Evolutionary conservation across 2,329 filamentous ascomycete genomes (phyloP).

Genomic region (Colletotrichum incanum): DNA sequence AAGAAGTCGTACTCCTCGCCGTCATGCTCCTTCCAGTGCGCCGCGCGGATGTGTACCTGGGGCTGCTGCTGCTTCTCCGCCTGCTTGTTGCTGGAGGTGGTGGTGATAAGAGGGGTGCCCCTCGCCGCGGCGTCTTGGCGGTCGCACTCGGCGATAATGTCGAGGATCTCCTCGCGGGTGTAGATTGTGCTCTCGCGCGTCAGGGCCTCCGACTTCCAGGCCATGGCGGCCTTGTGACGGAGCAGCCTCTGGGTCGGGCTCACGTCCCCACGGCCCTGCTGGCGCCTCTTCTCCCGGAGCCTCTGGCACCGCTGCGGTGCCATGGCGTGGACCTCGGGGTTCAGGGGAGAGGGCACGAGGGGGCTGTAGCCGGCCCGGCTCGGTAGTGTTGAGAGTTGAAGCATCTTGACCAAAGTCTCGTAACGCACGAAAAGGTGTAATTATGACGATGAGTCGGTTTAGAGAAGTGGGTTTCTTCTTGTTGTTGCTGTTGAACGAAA

Average conservation of each 20-base stretch:
- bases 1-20: constrained; percentile 42
- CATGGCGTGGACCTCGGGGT: constrained; percentile 45
- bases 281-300: constrained; percentile 40
- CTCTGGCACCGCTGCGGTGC: constrained; percentile 40
- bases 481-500: not conserved
- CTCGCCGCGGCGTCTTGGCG: constrained; percentile 36
- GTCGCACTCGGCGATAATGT: constrained; percentile 40
- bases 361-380: constrained; percentile 46
- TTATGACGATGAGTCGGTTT: not conserved
- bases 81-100: constrained; percentile 7
- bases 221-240: constrained; percentile 59
- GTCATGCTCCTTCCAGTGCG: constrained; percentile 43
- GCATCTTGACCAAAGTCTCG: not conserved
- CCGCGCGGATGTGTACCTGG: constrained; percentile 33
- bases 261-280: constrained; percentile 45
- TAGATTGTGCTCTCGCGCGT: constrained; percentile 39
- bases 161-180: constrained; percentile 38
- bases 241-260: constrained; percentile 60
- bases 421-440: not conserved
- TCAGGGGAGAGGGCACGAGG: constrained; percentile 50
- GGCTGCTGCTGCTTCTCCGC: constrained; percentile 32
- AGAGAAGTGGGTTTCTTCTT: not conserved
- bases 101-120: constrained; percentile 12
- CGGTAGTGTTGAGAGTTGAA: constrained; percentile 38
- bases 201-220: constrained; percentile 53